Evolutionary conservation across 345 rosid genomes (phyloP).

Genomic region (Limnanthes douglasii): DNA sequence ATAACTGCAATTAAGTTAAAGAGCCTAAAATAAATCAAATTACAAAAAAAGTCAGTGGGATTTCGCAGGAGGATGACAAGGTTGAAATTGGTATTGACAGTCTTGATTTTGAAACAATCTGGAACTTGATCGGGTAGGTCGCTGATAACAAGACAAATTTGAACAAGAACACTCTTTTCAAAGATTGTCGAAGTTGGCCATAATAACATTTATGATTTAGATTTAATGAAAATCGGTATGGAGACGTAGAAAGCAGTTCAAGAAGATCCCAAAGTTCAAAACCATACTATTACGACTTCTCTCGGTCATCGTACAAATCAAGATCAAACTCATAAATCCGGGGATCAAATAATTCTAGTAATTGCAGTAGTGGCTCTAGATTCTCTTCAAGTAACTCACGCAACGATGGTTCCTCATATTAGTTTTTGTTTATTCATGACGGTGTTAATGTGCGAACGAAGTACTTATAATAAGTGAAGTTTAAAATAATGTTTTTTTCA

Average conservation of each 20-base stretch:
- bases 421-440: too few relatives aligned
- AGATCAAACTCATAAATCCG: too few relatives aligned
- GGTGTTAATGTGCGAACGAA: too few relatives aligned
- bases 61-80: slow-evolving; percentile 69
- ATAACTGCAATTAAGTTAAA: slow-evolving; percentile 13
- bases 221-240: slow-evolving; percentile 6
- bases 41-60: slow-evolving; percentile 60
- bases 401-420: slow-evolving; percentile 16
- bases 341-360: slow-evolving; percentile 17
- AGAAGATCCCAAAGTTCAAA: not conserved
- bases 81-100: slow-evolving; percentile 81
- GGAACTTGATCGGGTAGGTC: slow-evolving; percentile 70
- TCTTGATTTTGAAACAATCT: slow-evolving; percentile 70
- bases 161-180: slow-evolving; percentile 22
- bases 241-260: slow-evolving; percentile 7
- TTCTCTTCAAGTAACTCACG: slow-evolving; percentile 19
- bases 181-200: slow-evolving; percentile 22
- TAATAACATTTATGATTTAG: slow-evolving; percentile 15
- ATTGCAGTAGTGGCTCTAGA: slow-evolving; percentile 21
- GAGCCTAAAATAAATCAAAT: slow-evolving; percentile 44
- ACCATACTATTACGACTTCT: slow-evolving; percentile 3
- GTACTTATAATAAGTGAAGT: too few relatives aligned
- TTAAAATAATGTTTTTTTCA: too few relatives aligned
- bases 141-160: slow-evolving; percentile 25
- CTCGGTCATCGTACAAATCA: slow-evolving; percentile 9